Percentiles rank a stretch among this genome's conserved stretches.
Conservation (phyloP, 495 filamentous ascomycete genomes). For the Lentithecium fluviatile region DNA sequence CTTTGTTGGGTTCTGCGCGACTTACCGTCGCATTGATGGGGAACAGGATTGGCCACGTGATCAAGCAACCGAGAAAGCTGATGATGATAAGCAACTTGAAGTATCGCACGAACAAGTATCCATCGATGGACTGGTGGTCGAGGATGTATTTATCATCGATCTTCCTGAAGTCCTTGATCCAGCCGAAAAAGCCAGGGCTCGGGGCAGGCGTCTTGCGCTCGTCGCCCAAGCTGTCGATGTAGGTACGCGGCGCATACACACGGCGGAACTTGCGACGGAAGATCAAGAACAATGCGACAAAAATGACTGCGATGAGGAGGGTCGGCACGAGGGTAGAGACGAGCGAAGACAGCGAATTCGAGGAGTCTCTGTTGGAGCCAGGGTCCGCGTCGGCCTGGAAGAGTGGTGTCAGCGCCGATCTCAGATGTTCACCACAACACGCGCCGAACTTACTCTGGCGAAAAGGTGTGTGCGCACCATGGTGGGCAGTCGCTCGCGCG, state of each 20-base stretch:
- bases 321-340: constrained; percentile 72
- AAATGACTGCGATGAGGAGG: constrained; percentile 60
- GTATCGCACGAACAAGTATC: constrained; percentile 47
- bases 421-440: too few relatives aligned
- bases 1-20: neutral
- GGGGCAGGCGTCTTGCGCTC: constrained; percentile 55
- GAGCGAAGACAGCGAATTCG: constrained; percentile 57
- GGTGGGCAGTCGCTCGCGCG: neutral
- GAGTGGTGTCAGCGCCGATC: too few relatives aligned
- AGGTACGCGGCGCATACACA: constrained; percentile 86
- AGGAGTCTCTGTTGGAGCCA: constrained; percentile 30
- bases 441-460: too few relatives aligned
- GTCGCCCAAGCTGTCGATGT: constrained; percentile 69
- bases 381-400: constrained; percentile 17
- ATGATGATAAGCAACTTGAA: constrained; percentile 44
- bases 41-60: constrained; percentile 49
- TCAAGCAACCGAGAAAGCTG: constrained; percentile 45
- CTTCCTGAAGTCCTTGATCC: constrained; percentile 73
- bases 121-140: constrained; percentile 85
- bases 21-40: constrained; percentile 46
- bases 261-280: constrained; percentile 69
- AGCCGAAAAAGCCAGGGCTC: constrained; percentile 67
- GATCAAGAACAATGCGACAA: constrained; percentile 71
- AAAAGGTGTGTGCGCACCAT: neutral
- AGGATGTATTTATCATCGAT: constrained; percentile 81